Evolutionary conservation across 1,139 yeast genomes (phyloP).

Genomic region (Nakaseomyces bracarensis): DNA sequence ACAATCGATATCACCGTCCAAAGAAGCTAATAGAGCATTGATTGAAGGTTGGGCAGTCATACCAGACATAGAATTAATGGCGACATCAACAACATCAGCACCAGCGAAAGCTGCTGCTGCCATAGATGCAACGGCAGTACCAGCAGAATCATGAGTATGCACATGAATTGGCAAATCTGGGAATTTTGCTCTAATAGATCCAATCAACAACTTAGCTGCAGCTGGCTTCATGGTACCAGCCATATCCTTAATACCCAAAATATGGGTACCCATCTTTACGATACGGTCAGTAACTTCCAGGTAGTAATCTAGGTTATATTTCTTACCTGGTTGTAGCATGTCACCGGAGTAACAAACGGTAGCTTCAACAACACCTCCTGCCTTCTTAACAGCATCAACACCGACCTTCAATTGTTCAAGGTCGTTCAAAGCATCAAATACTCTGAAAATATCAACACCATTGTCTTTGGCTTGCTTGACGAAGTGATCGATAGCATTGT

Average conservation of each 20-base stretch:
- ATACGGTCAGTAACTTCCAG: conserved; percentile 71
- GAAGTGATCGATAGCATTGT: conserved; percentile 96
- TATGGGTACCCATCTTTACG: conserved; percentile 91
- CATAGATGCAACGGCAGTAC: conserved; percentile 98
- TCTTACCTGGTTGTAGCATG: conserved; percentile 90
- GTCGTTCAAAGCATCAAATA: conserved; percentile 94
- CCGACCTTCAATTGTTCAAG: conserved; percentile 95
- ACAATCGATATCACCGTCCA: conserved; percentile 78
- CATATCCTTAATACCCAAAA: conserved; percentile 97
- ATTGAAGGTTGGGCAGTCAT: conserved; percentile 97
- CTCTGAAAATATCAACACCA: conserved; percentile 97
- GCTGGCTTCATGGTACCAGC: conserved; percentile 97
- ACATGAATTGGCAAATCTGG: conserved; percentile 96
- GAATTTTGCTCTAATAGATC: conserved; percentile 73
- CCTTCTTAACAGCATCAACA: conserved; percentile 94
- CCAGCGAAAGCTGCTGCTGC: conserved; percentile 91
- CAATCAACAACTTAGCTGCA: conserved; percentile 77
- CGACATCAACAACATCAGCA: conserved; percentile 97
- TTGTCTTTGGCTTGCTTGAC: conserved; percentile 88
- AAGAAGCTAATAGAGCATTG: conserved; percentile 83
- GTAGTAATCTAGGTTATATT: conserved; percentile 89
- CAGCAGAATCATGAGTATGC: conserved; percentile 98
- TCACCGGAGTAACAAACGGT: conserved; percentile 98
- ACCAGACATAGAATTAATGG: conserved; percentile 95
- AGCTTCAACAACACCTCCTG: conserved; percentile 98